phyloP scores from a whole-genome alignment of 2,329 filamentous ascomycete species.

The Basipetospora chlamydospora region DNA sequence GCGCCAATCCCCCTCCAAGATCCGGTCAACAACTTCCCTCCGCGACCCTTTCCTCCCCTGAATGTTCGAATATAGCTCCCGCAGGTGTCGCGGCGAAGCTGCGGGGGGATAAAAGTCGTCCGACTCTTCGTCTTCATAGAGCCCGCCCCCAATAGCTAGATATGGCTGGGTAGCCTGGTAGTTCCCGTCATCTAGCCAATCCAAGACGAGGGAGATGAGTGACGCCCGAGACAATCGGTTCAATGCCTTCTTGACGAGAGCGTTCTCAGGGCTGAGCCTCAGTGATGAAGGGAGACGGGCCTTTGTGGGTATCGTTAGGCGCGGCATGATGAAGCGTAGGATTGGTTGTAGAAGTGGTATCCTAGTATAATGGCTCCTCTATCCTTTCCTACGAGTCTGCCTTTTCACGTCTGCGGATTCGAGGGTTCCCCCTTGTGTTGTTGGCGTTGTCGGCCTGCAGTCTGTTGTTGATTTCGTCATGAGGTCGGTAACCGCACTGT shows the following conservation, averaged over 20 bases:
- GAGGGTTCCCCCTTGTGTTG: too few relatives aligned
- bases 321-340: conserved; percentile 1
- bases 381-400: too few relatives aligned
- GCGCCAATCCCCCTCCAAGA: conserved; percentile 55
- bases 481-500: too few relatives aligned
- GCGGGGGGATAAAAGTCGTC: conserved; percentile 57
- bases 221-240: conserved; percentile 56
- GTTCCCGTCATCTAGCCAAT: conserved; percentile 62
- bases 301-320: conserved; percentile 52
- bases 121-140: conserved; percentile 37
- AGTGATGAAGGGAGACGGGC: conserved; percentile 58
- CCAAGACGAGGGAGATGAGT: conserved; percentile 55
- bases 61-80: conserved; percentile 47
- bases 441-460: too few relatives aligned
- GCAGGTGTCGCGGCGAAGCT: conserved; percentile 49
- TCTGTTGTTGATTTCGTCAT: too few relatives aligned
- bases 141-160: conserved; percentile 24
- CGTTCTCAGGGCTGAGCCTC: conserved; percentile 50
- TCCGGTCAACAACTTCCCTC: conserved; percentile 47
- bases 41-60: conserved; percentile 45
- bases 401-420: too few relatives aligned
- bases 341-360: too few relatives aligned
- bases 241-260: conserved; percentile 50
- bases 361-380: too few relatives aligned
- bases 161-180: conserved; percentile 34